These are phyloP conservation scores for Lyophyllum atratum DNA, from an alignment of 768 basidiomycete genomes.

Conservation along the genomic window DNA sequence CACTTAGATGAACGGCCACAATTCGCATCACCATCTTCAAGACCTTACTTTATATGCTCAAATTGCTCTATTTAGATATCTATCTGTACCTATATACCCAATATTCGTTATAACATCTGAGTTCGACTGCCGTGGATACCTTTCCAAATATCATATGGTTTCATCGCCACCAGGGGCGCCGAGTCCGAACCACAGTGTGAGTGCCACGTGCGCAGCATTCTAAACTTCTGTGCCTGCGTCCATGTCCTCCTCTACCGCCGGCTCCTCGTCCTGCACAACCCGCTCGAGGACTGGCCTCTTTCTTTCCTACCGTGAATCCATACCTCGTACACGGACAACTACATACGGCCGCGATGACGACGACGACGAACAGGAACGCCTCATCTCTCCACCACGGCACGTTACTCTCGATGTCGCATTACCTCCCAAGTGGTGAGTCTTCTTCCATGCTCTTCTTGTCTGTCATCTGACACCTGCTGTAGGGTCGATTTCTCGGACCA, in stretches of 20 bases:
- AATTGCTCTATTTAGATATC: background rate
- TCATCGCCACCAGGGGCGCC: background rate
- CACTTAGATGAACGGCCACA: too few relatives aligned
- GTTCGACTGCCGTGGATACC: too few relatives aligned
- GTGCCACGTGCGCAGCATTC: conserved; percentile 19
- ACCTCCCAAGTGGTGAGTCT: conserved; percentile 82
- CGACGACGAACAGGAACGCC: conserved; percentile 67
- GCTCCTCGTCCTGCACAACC: conserved; percentile 46
- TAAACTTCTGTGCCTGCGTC: conserved; percentile 10
- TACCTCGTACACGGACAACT: conserved; percentile 40
- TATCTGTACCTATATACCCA: background rate
- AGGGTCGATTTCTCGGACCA: conserved; percentile 95
- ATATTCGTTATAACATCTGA: background rate
- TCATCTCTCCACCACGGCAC: conserved; percentile 51
- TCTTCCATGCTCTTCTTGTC: conserved; percentile 20
- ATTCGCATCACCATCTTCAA: too few relatives aligned
- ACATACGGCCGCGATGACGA: conserved; percentile 52
- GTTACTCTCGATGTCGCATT: conserved; percentile 61
- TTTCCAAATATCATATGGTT: too few relatives aligned
- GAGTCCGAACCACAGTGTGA: background rate
- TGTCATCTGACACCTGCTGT: conserved; percentile 19
- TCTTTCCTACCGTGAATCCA: conserved; percentile 89
- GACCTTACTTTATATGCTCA: too few relatives aligned
- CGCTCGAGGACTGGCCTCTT: conserved; percentile 92
- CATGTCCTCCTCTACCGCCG: conserved; percentile 12